Conservation (phyloP, 1,139 yeast species). For the Debaryomyces subglobosus region DNA sequence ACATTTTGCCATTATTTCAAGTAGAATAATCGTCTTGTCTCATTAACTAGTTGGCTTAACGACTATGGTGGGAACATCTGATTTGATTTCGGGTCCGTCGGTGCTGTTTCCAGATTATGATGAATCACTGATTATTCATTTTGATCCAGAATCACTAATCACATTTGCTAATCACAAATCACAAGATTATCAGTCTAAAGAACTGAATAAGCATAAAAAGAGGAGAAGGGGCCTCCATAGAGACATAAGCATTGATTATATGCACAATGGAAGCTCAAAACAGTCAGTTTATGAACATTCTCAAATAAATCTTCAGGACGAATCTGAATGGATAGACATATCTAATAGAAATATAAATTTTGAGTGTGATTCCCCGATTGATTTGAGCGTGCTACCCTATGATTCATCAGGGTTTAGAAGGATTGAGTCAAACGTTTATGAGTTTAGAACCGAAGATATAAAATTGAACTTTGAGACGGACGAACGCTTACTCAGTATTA, state of each 20-base stretch:
- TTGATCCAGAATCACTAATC: constrained; percentile 9
- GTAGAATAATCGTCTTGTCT: not conserved
- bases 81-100: not conserved
- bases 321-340: constrained; percentile 11
- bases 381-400: constrained; percentile 2
- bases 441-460: constrained; percentile 10
- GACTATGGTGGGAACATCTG: not conserved
- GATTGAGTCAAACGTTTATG: not conserved
- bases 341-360: constrained; percentile 6
- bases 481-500: constrained; percentile 13
- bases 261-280: not conserved
- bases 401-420: constrained; percentile 1
- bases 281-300: not conserved
- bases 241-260: constrained; percentile 10
- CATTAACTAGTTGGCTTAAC: not conserved
- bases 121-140: constrained; percentile 11
- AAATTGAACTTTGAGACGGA: constrained; percentile 13
- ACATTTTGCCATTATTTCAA: not conserved
- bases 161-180: constrained; percentile 5
- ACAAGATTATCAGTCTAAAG: not conserved
- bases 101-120: not conserved
- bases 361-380: constrained; percentile 9
- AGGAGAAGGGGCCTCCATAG: constrained; percentile 7
- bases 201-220: constrained; percentile 8
- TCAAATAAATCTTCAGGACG: not conserved